A percentile compares a stretch with the other conserved stretches of the same genome.
phyloP scores from a whole-genome alignment of 495 filamentous ascomycete genomes.

The Aspergillus biplanus region DNA sequence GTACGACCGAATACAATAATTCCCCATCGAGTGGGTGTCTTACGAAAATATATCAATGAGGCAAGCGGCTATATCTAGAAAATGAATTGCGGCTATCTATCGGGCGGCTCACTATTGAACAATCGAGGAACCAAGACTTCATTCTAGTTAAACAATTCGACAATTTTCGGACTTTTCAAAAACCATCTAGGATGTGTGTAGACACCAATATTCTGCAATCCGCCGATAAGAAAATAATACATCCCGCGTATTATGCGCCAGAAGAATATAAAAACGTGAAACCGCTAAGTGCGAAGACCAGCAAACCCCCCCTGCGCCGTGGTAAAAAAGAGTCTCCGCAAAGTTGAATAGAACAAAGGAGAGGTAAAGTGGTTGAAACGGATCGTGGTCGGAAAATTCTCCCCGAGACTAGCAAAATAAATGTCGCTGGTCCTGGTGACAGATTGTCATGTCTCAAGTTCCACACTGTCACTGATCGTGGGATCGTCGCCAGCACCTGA shows the following conservation, averaged over 20 bases:
- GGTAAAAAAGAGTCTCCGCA: slow-evolving; percentile 22
- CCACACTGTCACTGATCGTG: background rate
- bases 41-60: no score
- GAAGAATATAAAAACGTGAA: slow-evolving; percentile 28
- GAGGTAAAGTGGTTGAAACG: slow-evolving; percentile 13
- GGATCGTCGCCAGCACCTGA: background rate
- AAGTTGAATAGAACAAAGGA: slow-evolving; percentile 27
- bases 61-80: no score
- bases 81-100: no score
- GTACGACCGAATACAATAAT: background rate
- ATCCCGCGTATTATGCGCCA: slow-evolving; percentile 34
- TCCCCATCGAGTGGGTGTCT: background rate
- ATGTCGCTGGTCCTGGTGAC: background rate
- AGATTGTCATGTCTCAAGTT: slow-evolving; percentile 8
- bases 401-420: background rate
- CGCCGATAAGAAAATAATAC: slow-evolving; percentile 20
- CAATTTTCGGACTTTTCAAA: slow-evolving; percentile 26
- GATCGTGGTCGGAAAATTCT: slow-evolving; percentile 1
- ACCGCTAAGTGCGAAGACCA: slow-evolving; percentile 38
- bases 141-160: slow-evolving; percentile 8
- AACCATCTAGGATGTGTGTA: slow-evolving; percentile 30
- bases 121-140: slow-evolving; percentile 12
- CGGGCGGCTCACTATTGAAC: background rate
- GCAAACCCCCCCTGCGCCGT: slow-evolving; percentile 47
- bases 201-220: slow-evolving; percentile 19